Base-by-base conservation (phyloP, 805 yeast species). In the Monosporozyma yasuniensis region DNA sequence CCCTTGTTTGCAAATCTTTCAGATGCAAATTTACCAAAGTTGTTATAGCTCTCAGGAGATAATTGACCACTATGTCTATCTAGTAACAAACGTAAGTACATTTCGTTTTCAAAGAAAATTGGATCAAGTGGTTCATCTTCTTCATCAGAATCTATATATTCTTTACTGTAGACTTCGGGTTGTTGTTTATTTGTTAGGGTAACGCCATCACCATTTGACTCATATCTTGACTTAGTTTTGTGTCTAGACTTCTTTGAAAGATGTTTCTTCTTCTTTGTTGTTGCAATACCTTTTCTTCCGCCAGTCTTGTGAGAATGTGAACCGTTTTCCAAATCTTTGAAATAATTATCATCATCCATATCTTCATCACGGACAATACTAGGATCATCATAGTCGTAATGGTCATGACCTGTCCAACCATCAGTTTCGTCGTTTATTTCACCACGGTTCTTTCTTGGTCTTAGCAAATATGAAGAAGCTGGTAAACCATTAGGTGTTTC, bases 101-200 rank as follows among this genome's bases (percentile, higher is more conserved):
- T 60, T 52, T 67, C 71, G 50, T 67, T 67, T 51, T 67, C 69
- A 51, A 60, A 67, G 42, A 65, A 65, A 6, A 61, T 50, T 7
- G 67, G 55, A 34, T 56, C 54, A 28, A 58, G 46, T 0, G 46
- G 22, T 3, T 54, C 58, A 19, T 59, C 61, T 5, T 59, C 67
- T 19, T 56, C 61, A 16, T 65, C 69, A 22, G 70, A 65, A 47
- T 66, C 69, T 46, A 67, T 61, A 44, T 58, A 59, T 37, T 64
- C 68, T 47, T 61, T 64, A 48, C 68, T 64, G 7, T 59, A 51
- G 7, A 44, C 47, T 50, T 52, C 30, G 54, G 52, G 16, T 45
- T 43, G 32, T 49, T 52, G 19, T 44, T 37, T 5, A 32, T 12
- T 9, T 32, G 27, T 12, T 12, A 18, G 38, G 3, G 25, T 38